Conservation (phyloP, 2,329 filamentous ascomycete genomes). For the Ophiostoma quercus region DNA sequence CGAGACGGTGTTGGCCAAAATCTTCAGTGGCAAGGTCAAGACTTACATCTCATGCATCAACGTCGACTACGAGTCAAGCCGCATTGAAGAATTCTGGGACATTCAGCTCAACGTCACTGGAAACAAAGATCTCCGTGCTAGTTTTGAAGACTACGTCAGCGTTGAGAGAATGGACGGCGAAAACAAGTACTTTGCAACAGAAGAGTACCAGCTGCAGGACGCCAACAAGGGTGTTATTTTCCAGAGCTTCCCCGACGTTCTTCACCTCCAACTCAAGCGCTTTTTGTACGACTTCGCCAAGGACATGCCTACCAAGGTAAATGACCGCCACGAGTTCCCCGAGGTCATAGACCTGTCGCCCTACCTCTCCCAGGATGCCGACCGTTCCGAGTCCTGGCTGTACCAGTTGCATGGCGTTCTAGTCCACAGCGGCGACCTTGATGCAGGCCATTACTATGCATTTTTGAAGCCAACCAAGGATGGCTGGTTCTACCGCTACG, state of each 20-base stretch:
- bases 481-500: slow-evolving; percentile 93
- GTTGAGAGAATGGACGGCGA: slow-evolving; percentile 96
- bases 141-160: slow-evolving; percentile 92
- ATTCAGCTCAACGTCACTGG: slow-evolving; percentile 94
- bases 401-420: slow-evolving; percentile 94
- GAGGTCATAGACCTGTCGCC: slow-evolving; percentile 78
- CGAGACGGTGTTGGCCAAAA: slow-evolving; percentile 78
- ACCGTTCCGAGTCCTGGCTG: slow-evolving; percentile 80
- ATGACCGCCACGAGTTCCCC: slow-evolving; percentile 85
- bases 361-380: slow-evolving; percentile 79
- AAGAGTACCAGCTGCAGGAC: slow-evolving; percentile 87
- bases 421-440: slow-evolving; percentile 93
- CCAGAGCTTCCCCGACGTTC: slow-evolving; percentile 84
- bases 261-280: slow-evolving; percentile 92
- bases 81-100: slow-evolving; percentile 97
- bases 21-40: slow-evolving; percentile 97
- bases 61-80: slow-evolving; percentile 92
- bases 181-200: slow-evolving; percentile 93
- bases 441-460: slow-evolving; percentile 97
- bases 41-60: slow-evolving; percentile 99
- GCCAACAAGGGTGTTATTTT: slow-evolving; percentile 98
- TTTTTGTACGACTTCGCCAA: slow-evolving; percentile 97
- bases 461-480: slow-evolving; percentile 92
- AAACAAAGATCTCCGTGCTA: slow-evolving; percentile 87
- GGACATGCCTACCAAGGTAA: slow-evolving; percentile 98